Conservation (phyloP, 1,284 basidiomycete genomes). For the Tylopilus sp. region DNA sequence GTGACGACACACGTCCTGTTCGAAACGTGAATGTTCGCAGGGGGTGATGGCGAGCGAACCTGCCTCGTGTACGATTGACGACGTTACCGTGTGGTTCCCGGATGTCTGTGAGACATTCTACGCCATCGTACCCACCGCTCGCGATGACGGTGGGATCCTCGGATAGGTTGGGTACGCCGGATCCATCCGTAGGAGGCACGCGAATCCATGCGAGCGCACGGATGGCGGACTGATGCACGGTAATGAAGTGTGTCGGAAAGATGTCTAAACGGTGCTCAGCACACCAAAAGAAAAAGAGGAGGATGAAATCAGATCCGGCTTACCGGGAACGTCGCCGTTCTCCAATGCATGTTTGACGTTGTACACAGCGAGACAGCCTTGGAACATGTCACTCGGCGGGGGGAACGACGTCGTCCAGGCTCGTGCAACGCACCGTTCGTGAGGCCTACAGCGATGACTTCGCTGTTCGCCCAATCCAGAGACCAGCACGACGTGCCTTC, state of each 20-base stretch:
- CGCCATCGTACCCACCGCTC: conserved; percentile 76
- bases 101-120: conserved; percentile 69
- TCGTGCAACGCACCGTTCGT: conserved; percentile 60
- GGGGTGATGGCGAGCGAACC: conserved; percentile 7
- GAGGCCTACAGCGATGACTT: conserved; percentile 72
- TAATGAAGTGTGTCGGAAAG: conserved; percentile 68
- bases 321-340: conserved; percentile 27
- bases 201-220: conserved; percentile 70
- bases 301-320: background rate
- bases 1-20: background rate
- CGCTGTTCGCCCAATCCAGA: conserved; percentile 85
- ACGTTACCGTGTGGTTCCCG: conserved; percentile 59
- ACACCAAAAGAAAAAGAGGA: background rate
- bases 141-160: conserved; percentile 68
- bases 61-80: conserved; percentile 74
- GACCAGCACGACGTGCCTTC: conserved; percentile 70
- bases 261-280: conserved; percentile 32
- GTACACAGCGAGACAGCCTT: conserved; percentile 76
- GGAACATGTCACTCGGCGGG: background rate
- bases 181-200: conserved; percentile 51
- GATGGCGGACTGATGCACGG: conserved; percentile 75
- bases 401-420: background rate
- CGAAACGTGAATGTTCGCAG: background rate
- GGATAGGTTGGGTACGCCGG: conserved; percentile 43
- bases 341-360: conserved; percentile 57